These are phyloP conservation scores for Pyricularia pennisetigena DNA, from an alignment of 2,329 filamentous ascomycete species.

Conservation along the genomic window DNA sequence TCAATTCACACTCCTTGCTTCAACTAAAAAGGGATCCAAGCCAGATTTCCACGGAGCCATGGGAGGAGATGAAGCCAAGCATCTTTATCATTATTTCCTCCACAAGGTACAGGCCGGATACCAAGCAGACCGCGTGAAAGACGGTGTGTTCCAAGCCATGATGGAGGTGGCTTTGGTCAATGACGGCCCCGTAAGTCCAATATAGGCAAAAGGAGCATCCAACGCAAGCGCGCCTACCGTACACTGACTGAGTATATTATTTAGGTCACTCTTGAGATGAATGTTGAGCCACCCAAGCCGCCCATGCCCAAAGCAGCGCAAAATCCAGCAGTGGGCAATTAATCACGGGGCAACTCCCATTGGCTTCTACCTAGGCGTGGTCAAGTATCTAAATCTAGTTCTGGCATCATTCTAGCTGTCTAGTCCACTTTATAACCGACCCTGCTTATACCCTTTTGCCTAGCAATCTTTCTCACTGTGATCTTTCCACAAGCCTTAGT, in stretches of 20 bases:
- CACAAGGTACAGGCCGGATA: slow-evolving; percentile 66
- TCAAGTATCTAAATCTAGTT: not conserved
- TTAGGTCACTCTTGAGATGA: slow-evolving; percentile 29
- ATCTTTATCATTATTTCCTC: slow-evolving; percentile 78
- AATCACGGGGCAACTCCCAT: not conserved
- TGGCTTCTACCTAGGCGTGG: not conserved
- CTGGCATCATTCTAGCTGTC: not conserved
- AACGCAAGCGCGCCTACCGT: not conserved
- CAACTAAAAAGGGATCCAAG: slow-evolving; percentile 91
- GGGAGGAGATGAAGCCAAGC: slow-evolving; percentile 65
- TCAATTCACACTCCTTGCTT: slow-evolving; percentile 89
- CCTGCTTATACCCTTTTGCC: slow-evolving; percentile 52
- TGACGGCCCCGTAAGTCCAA: slow-evolving; percentile 55
- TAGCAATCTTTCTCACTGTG: slow-evolving; percentile 56
- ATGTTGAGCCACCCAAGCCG: slow-evolving; percentile 11
- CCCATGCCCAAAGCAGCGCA: slow-evolving; percentile 7
- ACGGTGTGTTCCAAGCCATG: slow-evolving; percentile 98
- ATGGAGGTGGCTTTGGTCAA: slow-evolving; percentile 95
- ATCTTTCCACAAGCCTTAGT: slow-evolving; percentile 50
- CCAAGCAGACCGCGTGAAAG: slow-evolving; percentile 65
- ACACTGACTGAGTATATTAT: slow-evolving; percentile 7
- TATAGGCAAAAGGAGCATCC: not conserved
- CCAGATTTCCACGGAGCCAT: slow-evolving; percentile 91
- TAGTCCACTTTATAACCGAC: slow-evolving; percentile 23
- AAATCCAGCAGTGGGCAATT: not conserved